phyloP scores from a whole-genome alignment of 352 stramenopile genomes.

The Halophytophthora polymorphica region DNA sequence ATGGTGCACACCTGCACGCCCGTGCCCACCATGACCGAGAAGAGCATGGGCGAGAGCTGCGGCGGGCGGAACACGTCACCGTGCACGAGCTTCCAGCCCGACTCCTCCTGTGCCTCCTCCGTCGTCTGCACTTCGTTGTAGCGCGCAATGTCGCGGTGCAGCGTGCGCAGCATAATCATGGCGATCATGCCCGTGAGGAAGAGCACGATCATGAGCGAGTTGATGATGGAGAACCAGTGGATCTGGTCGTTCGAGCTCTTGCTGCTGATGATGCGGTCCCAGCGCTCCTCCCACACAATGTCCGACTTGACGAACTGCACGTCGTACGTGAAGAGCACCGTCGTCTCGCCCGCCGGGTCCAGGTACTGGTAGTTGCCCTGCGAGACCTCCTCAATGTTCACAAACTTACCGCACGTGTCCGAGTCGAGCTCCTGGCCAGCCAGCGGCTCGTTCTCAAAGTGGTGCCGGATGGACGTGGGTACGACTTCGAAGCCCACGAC shows the following conservation, averaged over 20 bases:
- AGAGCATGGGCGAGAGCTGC: constrained; percentile 90
- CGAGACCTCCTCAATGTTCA: constrained; percentile 82
- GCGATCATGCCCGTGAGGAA: constrained; percentile 99
- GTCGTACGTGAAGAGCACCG: constrained; percentile 99
- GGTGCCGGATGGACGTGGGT: constrained; percentile 93
- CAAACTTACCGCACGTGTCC: constrained; percentile 86
- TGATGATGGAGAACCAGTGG: constrained; percentile 99
- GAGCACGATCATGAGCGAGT: constrained; percentile 99
- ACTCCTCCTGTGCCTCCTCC: constrained; percentile 95
- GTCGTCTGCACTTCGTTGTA: constrained; percentile 96
- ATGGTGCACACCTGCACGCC: constrained; percentile 96
- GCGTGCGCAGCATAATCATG: constrained; percentile 99
- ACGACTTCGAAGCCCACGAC: constrained; percentile 97
- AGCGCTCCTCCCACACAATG: constrained; percentile 96
- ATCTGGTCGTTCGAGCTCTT: constrained; percentile 97
- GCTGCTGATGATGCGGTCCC: constrained; percentile 98
- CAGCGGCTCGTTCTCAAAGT: constrained; percentile 82
- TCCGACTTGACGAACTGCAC: constrained; percentile 95
- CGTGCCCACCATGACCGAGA: constrained; percentile 94
- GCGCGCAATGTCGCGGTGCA: constrained; percentile 97
- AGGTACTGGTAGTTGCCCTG: constrained; percentile 86
- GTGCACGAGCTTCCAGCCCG: constrained; percentile 96
- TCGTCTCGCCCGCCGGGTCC: constrained; percentile 57
- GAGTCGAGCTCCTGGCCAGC: constrained; percentile 77
- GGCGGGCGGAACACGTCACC: constrained; percentile 98